Evolutionary conservation across 306 rosid genomes (phyloP), one percentile per base, ranked within the genome.

Genomic region (Alnus rubra): DNA sequence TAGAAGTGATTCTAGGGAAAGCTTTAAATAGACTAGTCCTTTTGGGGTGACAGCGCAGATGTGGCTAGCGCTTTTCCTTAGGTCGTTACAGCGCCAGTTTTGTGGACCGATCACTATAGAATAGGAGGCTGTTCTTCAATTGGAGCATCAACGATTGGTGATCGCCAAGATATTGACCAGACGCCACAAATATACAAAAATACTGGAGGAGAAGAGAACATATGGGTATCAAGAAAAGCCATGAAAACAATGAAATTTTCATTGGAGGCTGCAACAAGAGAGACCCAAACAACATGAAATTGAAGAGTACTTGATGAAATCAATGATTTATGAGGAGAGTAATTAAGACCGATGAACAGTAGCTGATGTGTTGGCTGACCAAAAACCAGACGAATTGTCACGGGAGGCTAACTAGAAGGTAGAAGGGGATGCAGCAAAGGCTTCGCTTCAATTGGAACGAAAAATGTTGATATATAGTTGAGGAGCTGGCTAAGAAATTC

Each of bases 141-240:
- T 83, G 79, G 1, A 88, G 80, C 73, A 90, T 52, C 81, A 86
- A 74, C 12, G 74, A 31, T 60, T 45, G 39, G 81, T 92, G 88
- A 71, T 88, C 87, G 0, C 39, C 72, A 3, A 82, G 84, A 74
- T 90, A 91, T 60, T 55, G 77, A 23, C 84, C 85, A 63, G 47
- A 78, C 4, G 77, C 81, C 33, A 44, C 52, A 75, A 33, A 23
- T 31, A 18, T 35, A 39, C 76, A 77, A 50, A 81, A 9, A 33
- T n/a, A n/a, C 35, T 78, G 15, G 70, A 55, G 75, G 16, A 62
- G 19, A 14, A 73, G 14, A 28, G 69, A 77, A 81, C 10, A 65
- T 8, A 51, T 1, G 75, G 67, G 18, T 1, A 80, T 44, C 13
- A 71, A 69, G 78, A 82, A 69, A 49, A 82, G 23, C 81, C 84